Conservation (phyloP, 495 filamentous ascomycete genomes). For the Tricharina praecox region DNA sequence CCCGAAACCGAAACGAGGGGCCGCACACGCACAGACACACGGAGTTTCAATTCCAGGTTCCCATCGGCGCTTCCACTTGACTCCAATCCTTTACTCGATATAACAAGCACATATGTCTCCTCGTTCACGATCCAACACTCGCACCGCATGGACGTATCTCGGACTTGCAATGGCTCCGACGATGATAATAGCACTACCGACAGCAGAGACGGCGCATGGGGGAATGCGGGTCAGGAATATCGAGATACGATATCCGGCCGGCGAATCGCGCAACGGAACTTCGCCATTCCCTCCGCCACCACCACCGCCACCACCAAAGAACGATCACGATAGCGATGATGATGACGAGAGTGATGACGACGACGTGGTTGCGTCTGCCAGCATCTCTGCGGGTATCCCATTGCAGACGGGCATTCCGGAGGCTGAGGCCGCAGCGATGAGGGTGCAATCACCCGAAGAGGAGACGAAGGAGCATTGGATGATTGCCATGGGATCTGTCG, state of each 20-base stretch:
- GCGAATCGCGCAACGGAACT: not conserved
- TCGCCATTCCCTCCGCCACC: no score
- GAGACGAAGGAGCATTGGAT: slow-evolving; percentile 3
- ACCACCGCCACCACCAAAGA: not conserved
- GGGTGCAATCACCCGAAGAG: not conserved
- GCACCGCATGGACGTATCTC: not conserved
- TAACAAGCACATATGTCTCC: not conserved
- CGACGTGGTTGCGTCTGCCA: not conserved
- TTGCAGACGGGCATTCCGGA: not conserved
- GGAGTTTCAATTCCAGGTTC: not conserved
- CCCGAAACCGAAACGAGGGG: not conserved
- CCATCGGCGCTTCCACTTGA: not conserved
- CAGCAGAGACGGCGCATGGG: not conserved
- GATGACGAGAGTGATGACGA: not conserved
- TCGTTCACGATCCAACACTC: not conserved
- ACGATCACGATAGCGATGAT: not conserved
- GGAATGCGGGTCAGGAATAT: not conserved
- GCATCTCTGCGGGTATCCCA: not conserved
- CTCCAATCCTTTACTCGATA: not conserved
- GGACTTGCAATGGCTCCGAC: slow-evolving; percentile 9
- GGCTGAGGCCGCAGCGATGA: not conserved
- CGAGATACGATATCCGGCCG: not conserved
- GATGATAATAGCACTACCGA: not conserved
- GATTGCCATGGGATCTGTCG: slow-evolving; percentile 12
- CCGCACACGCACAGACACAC: no score